Evolutionary conservation across 108 stramenopile species (phyloP).

Genomic region (Pseudonitzschia pungens): DNA sequence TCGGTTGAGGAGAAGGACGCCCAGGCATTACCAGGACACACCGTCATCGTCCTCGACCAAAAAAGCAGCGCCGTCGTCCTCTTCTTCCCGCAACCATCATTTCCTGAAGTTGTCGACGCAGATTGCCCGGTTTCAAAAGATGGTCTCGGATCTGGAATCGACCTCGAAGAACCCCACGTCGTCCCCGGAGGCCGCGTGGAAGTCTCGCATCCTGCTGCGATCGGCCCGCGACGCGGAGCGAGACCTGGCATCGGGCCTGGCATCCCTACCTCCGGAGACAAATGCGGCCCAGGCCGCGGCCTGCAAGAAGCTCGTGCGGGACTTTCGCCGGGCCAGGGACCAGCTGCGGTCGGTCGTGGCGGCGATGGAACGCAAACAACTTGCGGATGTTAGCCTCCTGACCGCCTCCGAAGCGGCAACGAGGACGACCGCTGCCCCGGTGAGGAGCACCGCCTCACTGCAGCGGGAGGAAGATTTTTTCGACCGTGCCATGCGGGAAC

Average conservation of each 20-base stretch:
- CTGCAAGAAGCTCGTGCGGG: constrained; percentile 31
- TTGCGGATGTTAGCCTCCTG: constrained; percentile 33
- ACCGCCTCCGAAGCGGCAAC: neutral
- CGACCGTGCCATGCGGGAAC: constrained; percentile 67
- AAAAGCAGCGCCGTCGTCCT: neutral
- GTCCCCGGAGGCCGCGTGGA: constrained; percentile 43
- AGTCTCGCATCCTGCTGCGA: constrained; percentile 34
- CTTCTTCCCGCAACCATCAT: constrained; percentile 3
- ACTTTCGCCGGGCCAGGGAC: constrained; percentile 33
- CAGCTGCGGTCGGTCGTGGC: constrained; percentile 15
- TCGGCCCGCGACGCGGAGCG: constrained; percentile 41
- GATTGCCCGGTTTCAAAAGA: constrained; percentile 36
- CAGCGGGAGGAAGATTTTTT: constrained; percentile 42
- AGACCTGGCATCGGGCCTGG: constrained; percentile 12
- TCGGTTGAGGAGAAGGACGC: neutral
- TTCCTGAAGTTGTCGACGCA: constrained; percentile 14
- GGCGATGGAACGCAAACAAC: constrained; percentile 19
- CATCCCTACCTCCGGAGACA: too few relatives aligned
- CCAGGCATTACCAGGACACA: constrained; percentile 1
- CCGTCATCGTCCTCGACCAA: neutral
- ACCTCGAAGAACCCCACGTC: neutral
- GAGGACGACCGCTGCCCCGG: neutral
- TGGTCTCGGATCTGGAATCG: constrained; percentile 31
- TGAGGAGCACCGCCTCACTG: neutral
- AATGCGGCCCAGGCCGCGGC: constrained; percentile 1